Evolutionary conservation across 2,329 filamentous ascomycete genomes (phyloP), one percentile per base, ranked within the genome.

Genomic region (Neonectria coccinea): DNA sequence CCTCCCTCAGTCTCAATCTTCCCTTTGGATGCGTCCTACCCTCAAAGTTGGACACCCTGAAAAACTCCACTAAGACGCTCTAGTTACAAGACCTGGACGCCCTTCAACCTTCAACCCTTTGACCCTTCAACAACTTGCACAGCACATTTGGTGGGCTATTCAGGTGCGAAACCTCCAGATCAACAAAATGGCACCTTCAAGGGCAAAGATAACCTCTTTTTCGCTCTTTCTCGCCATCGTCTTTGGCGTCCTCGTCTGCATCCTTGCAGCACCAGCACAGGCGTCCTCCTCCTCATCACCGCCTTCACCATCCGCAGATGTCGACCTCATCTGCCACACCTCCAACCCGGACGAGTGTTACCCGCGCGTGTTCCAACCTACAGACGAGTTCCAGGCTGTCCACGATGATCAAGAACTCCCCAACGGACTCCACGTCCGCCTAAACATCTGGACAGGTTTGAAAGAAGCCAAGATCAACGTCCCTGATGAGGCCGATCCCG

Each of bases 401-500:
- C 87, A 83, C 64, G 83, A 87, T 39, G 90, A 90, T 69, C 90
- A 92, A 75, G 85, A 90, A 41, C 74, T 92, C 4, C 89, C 90
- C 1, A 78, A 82, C 0, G 90, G 90, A 6, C 83, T 92, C 5
- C 90, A 92, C 74, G 84, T 92, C 56, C 86, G 89, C 42, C 78
- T 92, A 59, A 87, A 92, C 73, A 82, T 92, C 51, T 83, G 83
- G 69, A 89, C 88, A 0, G 89, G 90, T 22, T 71, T 83, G 68
- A 89, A 88, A 69, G 88, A 91, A 74, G 90, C 89, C 68, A 89
- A 90, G 73, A 81, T 91, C 66, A 87, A 91, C 75, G 82, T 89
- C 18, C 87, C 87, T 1, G 80, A 80, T 12, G 87, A 89, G 67
- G 73, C 77, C 18, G 78, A 82, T 54, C 75, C 82, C 16, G 79